phyloP scores from a whole-genome alignment of 1,284 basidiomycete species.

The Apiotrichum mycotoxinovorans region DNA sequence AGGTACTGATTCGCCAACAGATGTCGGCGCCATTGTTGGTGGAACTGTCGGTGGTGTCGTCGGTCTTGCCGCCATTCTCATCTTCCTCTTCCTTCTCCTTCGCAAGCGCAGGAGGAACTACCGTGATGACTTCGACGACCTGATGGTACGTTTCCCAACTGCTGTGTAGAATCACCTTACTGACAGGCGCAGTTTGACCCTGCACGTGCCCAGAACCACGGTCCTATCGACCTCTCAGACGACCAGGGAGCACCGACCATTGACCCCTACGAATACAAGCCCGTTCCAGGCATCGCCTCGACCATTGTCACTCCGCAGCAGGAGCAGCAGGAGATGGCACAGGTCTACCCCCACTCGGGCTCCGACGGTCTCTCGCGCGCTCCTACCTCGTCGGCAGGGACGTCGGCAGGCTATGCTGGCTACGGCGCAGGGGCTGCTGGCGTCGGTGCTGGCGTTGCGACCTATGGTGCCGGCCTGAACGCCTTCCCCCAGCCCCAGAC shows the following conservation, averaged over 20 bases:
- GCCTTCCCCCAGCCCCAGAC: slow-evolving; percentile 10
- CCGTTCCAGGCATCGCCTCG: slow-evolving; percentile 30
- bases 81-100: slow-evolving; percentile 38
- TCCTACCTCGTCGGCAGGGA: slow-evolving; percentile 29
- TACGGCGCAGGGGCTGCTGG: slow-evolving; percentile 36
- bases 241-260: slow-evolving; percentile 32
- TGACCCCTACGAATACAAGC: slow-evolving; percentile 40
- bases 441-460: slow-evolving; percentile 12
- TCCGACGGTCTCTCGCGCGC: slow-evolving; percentile 28
- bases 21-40: slow-evolving; percentile 46
- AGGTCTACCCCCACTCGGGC: slow-evolving; percentile 17
- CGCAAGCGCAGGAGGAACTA: slow-evolving; percentile 37
- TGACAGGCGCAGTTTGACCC: slow-evolving; percentile 42
- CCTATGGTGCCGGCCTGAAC: not conserved
- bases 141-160: slow-evolving; percentile 34
- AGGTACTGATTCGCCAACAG: slow-evolving; percentile 10
- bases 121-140: slow-evolving; percentile 48
- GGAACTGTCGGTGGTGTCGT: slow-evolving; percentile 49
- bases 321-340: slow-evolving; percentile 39
- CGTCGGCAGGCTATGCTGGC: slow-evolving; percentile 44
- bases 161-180: not conserved
- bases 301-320: slow-evolving; percentile 33
- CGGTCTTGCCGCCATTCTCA: slow-evolving; percentile 34
- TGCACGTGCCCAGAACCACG: slow-evolving; percentile 35
- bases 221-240: slow-evolving; percentile 43